Evolutionary conservation across 1,139 yeast genomes (phyloP), one percentile per base, ranked within the genome.

Genomic region (Taphrina deformans): DNA sequence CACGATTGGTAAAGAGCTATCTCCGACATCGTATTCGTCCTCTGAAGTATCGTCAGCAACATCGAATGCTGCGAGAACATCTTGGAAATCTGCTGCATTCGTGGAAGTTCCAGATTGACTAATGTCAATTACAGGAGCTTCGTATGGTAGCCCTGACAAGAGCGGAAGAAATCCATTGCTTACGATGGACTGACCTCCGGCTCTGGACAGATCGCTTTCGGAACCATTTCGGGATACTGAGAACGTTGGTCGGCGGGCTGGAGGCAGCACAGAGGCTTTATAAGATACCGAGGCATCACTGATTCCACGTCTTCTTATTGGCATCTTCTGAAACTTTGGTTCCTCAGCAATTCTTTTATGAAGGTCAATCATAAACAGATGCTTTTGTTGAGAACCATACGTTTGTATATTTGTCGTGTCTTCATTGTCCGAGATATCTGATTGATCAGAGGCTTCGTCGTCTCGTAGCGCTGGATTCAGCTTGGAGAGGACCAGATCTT

Each of bases 371-470:
- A 53, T 52, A 21, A 61, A 26, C 33, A 52, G 23, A 41, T 53
- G 65, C 53, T 52, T 61, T 31, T 52, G 60, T 21, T 44, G 59
- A 6, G 52, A 29, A 12, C 33, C 56, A 38, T 23, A 29, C 21
- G 33, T 41, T 7, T 1, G 38, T 18, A 16, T 5, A 23, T 7
- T 27, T 9, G 24, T 16, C 45, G 26, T 41, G 46, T 41, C 56
- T 21, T 52, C 65, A 23, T 35, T 50, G 18, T 61, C 60, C 7
- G 65, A 61, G n/a, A 61, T 27, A 38, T 61, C 65, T 18, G 59
- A 51, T 23, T 61, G 60, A 21, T 61, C 65, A 7, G 60, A 61
- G 3, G 55, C 44, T 23, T 61, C 56, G 53, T 52, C 59, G 33
- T 61, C 63, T 23, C 53, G 58, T 14, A 53, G 16, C 12, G 58